Evolutionary conservation across 306 rosid species (phyloP), one percentile per base, ranked within the genome.

Genomic region (Fragaria vesca): DNA sequence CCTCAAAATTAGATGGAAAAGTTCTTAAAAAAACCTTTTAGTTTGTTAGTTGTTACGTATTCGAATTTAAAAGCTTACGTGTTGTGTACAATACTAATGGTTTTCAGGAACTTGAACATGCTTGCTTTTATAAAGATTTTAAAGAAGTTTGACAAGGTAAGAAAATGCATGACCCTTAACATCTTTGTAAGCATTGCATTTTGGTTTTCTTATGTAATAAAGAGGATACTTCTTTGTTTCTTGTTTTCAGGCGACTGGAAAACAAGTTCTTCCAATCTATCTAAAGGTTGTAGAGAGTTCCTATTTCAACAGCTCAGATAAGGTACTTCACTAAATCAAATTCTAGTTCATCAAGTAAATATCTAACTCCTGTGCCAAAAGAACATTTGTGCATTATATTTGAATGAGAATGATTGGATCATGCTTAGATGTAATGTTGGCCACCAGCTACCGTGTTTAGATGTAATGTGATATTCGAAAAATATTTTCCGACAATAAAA

Each of bases 81-180:
- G 78, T 73, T 80, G 6, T 80, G 6, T 66, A 61, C 24, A 72
- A 68, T 50, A 32, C 55, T 73, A 57, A 63, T 76, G 73, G 60
- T 57, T 79, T 88, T 71, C 89, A 95, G 99, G 98, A 89, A 86
- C 90, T 86, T 96, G 87, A 96, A 96, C 85, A 76, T 93, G 88
- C 98, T 91, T 79, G 99, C 98, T 72, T 93, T 96, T 76, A 79
- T 88, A 50, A 96, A 96, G 92, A 96, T 96, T 66, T 81, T 96
- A 81, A 96, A 96, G 91, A 96, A 96, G 87, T 93, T 93, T 78
- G 99, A 91, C 89, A 96, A 96, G 89, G 99, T 90, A 83, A 88
- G 88, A 75, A 75, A 34, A 79, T 72, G 52, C n/a, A 4, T 65
- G 80, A 32, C 75, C 78, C 72, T 63, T 54, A 61, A 16, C 74